These are phyloP conservation scores for Quercus phellos DNA, from an alignment of 331 rosid genomes.

Conservation along the genomic window DNA sequence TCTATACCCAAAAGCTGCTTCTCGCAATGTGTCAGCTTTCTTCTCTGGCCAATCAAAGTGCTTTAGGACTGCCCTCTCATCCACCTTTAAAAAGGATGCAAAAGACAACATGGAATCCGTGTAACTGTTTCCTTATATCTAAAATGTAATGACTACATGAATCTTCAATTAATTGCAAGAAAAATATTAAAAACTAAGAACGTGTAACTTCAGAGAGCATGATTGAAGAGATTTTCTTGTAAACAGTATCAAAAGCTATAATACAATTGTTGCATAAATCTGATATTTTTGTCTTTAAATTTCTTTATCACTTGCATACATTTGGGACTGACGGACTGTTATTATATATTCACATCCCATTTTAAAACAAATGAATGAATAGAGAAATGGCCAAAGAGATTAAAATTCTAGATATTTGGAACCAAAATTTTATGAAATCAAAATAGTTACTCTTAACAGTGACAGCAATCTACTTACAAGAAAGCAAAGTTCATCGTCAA, in stretches of 20 bases:
- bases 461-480: conserved; percentile 56
- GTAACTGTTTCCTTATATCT: neutral
- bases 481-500: conserved; percentile 97
- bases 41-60: conserved; percentile 99
- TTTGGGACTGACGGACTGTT: no score
- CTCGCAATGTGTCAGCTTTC: conserved; percentile 94
- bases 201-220: neutral
- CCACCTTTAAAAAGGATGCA: conserved; percentile 55
- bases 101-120: neutral
- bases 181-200: neutral
- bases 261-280: neutral
- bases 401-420: neutral
- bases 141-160: neutral
- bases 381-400: neutral
- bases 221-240: neutral
- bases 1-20: conserved; percentile 86
- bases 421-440: neutral
- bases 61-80: conserved; percentile 94
- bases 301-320: neutral
- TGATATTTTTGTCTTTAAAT: neutral
- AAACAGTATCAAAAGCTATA: neutral
- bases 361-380: neutral
- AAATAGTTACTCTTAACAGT: neutral
- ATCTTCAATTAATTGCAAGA: neutral
- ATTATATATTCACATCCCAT: neutral